phyloP scores from a whole-genome alignment of 352 stramenopile genomes.

The Globisporangium acanthophoron region DNA sequence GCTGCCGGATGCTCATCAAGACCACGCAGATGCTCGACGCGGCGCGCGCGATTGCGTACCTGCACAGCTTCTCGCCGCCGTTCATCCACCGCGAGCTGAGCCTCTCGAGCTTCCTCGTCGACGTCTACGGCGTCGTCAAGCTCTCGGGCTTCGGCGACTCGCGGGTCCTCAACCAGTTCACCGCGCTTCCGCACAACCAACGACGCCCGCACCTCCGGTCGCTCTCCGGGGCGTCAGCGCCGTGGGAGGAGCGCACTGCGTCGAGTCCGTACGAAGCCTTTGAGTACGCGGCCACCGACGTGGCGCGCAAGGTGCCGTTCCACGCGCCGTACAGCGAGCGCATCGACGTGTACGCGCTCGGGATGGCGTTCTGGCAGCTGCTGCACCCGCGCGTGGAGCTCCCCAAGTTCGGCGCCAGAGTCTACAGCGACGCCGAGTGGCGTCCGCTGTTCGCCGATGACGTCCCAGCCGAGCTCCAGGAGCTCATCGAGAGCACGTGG shows the following conservation, averaged over 20 bases:
- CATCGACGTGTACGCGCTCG: constrained; percentile 71
- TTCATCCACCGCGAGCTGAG: constrained; percentile 78
- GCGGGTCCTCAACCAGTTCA: constrained; percentile 26
- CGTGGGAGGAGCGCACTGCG: constrained; percentile 15
- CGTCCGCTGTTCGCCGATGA: constrained; percentile 29
- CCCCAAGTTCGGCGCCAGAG: constrained; percentile 18
- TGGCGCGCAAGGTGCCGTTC: constrained; percentile 39
- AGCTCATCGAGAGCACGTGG: constrained; percentile 43
- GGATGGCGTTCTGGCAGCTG: constrained; percentile 73
- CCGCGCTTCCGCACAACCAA: background rate
- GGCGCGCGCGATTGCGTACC: constrained; percentile 53
- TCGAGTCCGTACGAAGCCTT: constrained; percentile 36
- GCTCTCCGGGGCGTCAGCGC: background rate
- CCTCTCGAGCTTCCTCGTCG: constrained; percentile 67
- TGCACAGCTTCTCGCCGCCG: constrained; percentile 66
- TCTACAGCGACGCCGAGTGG: constrained; percentile 44
- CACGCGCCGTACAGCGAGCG: constrained; percentile 52
- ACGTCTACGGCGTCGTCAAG: constrained; percentile 48
- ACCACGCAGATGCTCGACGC: constrained; percentile 58
- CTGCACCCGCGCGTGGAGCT: constrained; percentile 50
- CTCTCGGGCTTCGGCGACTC: constrained; percentile 71
- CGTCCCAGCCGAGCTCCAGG: constrained; percentile 27
- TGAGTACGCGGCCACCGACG: constrained; percentile 58
- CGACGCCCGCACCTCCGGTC: background rate
- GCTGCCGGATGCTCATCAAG: constrained; percentile 49